Percentiles rank a stretch among this genome's conserved stretches.
Evolutionary conservation across 805 yeast genomes (phyloP).

Genomic region (Yarrowia sp.): DNA sequence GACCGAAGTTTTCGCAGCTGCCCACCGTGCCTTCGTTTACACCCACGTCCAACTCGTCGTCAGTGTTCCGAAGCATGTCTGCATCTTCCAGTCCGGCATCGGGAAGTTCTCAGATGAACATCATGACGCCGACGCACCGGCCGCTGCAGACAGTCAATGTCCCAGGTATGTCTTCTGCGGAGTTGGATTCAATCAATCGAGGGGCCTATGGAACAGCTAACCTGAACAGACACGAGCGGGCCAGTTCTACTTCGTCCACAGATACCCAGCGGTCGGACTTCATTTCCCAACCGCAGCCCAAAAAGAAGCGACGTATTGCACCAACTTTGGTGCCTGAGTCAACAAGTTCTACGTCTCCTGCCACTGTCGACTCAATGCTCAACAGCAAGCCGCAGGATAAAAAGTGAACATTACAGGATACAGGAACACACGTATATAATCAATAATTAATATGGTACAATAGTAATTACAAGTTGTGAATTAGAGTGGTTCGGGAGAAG

Average conservation of each 20-base stretch:
- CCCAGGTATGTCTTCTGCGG: conserved; percentile 2
- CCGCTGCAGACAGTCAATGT: conserved; percentile 1
- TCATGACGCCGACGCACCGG: conserved; percentile 18
- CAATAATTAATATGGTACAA: background rate
- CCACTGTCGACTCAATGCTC: background rate
- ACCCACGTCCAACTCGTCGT: background rate
- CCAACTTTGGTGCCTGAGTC: conserved; percentile 38
- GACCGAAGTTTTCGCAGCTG: conserved; percentile 23
- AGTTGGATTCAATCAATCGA: conserved; percentile 13
- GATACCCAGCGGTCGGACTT: conserved; percentile 4
- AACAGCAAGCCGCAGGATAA: background rate
- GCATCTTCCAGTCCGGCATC: conserved; percentile 28
- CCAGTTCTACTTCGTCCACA: conserved; percentile 20
- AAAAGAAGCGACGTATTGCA: conserved; percentile 41
- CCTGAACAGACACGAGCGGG: conserved; percentile 26
- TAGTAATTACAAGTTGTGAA: no score
- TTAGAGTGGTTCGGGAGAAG: no score
- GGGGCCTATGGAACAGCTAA: conserved; percentile 21
- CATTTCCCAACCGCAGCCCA: conserved; percentile 18
- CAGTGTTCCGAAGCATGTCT: conserved; percentile 11
- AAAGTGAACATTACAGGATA: background rate
- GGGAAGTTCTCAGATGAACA: conserved; percentile 26
- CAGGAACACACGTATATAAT: background rate
- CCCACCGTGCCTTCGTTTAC: conserved; percentile 13
- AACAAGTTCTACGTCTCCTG: background rate